Base-by-base conservation (phyloP, 495 filamentous ascomycete species). In the Neurospora tetrasperma region DNA sequence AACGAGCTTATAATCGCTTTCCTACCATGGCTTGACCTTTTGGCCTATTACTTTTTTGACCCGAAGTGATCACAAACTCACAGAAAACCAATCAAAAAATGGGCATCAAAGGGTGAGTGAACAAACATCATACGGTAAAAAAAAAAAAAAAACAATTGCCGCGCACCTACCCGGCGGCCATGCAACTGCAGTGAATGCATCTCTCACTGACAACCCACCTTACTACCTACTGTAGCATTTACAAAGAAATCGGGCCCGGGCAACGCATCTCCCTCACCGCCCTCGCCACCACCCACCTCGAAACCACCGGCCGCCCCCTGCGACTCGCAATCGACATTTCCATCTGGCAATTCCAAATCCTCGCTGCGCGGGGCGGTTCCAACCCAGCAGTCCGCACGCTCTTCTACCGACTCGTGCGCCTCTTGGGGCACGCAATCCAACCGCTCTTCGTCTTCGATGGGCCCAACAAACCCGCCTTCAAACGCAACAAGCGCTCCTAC, bases 371-470 rank as follows among this genome's bases (percentile, higher is more conserved):
- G 80, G 89, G 96, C 31, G 96, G 96, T 69, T 88, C 88, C 38
- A 98, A 98, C 78, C 96, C 96, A 6, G 94, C 95, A 18, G 84
- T 97, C 18, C 90, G 96, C 20, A 98, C 94, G 1, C 87, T 99
- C 35, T 98, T 97, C 83, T 98, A 94, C 79, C 91, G 96, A 40
- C 87, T 99, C 3, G 82, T 96, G 6, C 93, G 94, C 42, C 88
- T 99, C 0, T 85, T 98, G 11, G 85, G 90, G 16, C 85, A 92
- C 42, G 90, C 90, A 11, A 91, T 99, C 39, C 90, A 94, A 40
- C 94, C 96, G 1, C 85, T 99, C 11, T 98, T 99, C 78, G 91
- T 99, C 18, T 99, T 98, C 77, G 96, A 99, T 83, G 96, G 96
- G 5, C 90, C 89, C 0, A 87, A 96, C 44, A 97, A 97, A 71